A percentile compares a stretch with the other conserved stretches of the same genome.
Evolutionary conservation across 78 protist genomes (phyloP).

Genomic region (Dictyostelium intermedium): DNA sequence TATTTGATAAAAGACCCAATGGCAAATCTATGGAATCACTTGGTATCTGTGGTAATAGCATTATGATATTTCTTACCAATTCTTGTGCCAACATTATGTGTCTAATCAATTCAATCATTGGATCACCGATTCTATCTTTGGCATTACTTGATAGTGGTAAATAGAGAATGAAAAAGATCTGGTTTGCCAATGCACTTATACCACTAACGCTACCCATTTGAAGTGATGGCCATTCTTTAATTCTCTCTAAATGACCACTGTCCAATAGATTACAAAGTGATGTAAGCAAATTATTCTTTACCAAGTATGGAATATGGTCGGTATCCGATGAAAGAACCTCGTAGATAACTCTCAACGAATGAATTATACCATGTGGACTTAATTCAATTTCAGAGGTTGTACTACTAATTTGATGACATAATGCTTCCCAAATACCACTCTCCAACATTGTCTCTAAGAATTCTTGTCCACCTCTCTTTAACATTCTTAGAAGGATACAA

Average conservation of each 20-base stretch:
- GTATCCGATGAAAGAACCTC: slow-evolving; percentile 26
- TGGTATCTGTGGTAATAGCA: slow-evolving; percentile 26
- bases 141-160: slow-evolving; percentile 20
- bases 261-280: slow-evolving; percentile 28
- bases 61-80: slow-evolving; percentile 16
- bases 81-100: slow-evolving; percentile 52
- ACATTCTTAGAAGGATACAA: slow-evolving; percentile 28
- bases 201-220: slow-evolving; percentile 62
- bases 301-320: slow-evolving; percentile 21
- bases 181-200: slow-evolving; percentile 10
- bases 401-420: slow-evolving; percentile 55
- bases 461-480: slow-evolving; percentile 29
- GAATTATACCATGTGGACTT: slow-evolving; percentile 48
- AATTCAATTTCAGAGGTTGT: slow-evolving; percentile 35
- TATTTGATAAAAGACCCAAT: slow-evolving; percentile 31
- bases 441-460: slow-evolving; percentile 33
- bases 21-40: slow-evolving; percentile 58
- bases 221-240: slow-evolving; percentile 48
- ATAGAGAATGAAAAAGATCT: slow-evolving; percentile 20
- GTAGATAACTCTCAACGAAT: slow-evolving; percentile 14
- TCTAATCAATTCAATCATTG: slow-evolving; percentile 12
- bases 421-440: slow-evolving; percentile 74
- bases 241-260: slow-evolving; percentile 22
- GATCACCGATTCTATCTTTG: not conserved
- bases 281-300: slow-evolving; percentile 27